Evolutionary conservation across 345 rosid species (phyloP).

Genomic region (Isatis tinctoria): DNA sequence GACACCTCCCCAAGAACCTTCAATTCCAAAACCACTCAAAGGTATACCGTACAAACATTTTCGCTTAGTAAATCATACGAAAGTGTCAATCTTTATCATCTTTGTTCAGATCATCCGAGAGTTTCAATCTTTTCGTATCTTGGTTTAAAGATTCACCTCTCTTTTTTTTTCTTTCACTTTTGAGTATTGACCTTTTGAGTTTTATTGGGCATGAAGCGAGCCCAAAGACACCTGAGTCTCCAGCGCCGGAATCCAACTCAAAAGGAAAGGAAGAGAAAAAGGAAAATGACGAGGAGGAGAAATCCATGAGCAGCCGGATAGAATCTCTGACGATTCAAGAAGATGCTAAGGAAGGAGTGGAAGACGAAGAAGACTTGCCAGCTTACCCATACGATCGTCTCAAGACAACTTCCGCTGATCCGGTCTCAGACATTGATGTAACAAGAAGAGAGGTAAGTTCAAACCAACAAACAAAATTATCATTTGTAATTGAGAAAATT

Average conservation of each 20-base stretch:
- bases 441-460: conserved; percentile 86
- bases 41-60: conserved; percentile 38
- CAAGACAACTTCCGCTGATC: conserved; percentile 59
- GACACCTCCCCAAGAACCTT: conserved; percentile 57
- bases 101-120: neutral
- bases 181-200: neutral
- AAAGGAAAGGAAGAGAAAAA: conserved; percentile 35
- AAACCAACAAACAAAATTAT: neutral
- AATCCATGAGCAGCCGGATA: conserved; percentile 62
- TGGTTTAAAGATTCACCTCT: neutral
- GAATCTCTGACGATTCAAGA: conserved; percentile 84
- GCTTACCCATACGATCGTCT: conserved; percentile 79
- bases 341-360: conserved; percentile 81
- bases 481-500: neutral
- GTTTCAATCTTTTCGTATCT: neutral
- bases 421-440: conserved; percentile 75
- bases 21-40: conserved; percentile 72
- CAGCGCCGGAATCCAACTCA: conserved; percentile 42
- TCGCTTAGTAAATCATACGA: neutral
- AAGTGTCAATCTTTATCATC: neutral
- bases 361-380: conserved; percentile 91
- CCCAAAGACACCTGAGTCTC: conserved; percentile 44
- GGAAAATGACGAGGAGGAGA: conserved; percentile 36
- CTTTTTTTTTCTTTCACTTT: neutral
- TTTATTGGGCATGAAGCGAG: conserved; percentile 38